These are phyloP conservation scores for Plasmodium ovale DNA, from an alignment of 169 alveolate genomes.

Conservation along the genomic window DNA sequence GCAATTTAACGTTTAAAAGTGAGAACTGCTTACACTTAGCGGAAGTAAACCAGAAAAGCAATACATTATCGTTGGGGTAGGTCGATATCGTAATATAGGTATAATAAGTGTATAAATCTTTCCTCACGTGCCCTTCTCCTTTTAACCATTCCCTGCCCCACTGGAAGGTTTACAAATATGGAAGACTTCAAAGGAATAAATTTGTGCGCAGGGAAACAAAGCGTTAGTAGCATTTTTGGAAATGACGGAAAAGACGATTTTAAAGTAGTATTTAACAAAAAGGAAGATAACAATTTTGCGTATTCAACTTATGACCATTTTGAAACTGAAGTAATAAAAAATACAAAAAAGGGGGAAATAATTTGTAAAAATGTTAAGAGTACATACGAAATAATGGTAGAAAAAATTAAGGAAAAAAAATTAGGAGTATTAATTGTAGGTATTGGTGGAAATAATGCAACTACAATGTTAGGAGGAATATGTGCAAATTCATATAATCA, in stretches of 20 bases:
- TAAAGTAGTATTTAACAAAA: conserved; percentile 5
- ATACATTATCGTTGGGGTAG: no score
- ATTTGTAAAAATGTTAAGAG: conserved; percentile 34
- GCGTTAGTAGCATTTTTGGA: not conserved
- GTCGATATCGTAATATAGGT: no score
- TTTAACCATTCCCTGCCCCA: not conserved
- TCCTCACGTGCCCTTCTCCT: not conserved
- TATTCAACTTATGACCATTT: conserved; percentile 44
- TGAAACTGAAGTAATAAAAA: conserved; percentile 28
- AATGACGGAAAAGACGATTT: not conserved
- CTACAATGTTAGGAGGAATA: conserved; percentile 89
- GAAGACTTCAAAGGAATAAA: conserved; percentile 21
- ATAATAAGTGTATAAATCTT: not conserved
- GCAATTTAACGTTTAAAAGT: no score
- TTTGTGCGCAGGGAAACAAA: not conserved
- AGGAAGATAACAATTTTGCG: conserved; percentile 33
- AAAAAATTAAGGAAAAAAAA: conserved; percentile 75
- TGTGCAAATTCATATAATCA: conserved; percentile 88
- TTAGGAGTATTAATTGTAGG: conserved; percentile 93
- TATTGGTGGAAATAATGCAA: conserved; percentile 94
- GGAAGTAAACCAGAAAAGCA: not conserved
- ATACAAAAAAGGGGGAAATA: not conserved
- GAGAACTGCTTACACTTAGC: not conserved
- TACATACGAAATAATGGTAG: conserved; percentile 37
- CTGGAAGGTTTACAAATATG: not conserved